A percentile compares a stretch with the other conserved stretches of the same genome.
Conservation (phyloP, 2,329 filamentous ascomycete genomes). For the Colletotrichum theobromicola region DNA sequence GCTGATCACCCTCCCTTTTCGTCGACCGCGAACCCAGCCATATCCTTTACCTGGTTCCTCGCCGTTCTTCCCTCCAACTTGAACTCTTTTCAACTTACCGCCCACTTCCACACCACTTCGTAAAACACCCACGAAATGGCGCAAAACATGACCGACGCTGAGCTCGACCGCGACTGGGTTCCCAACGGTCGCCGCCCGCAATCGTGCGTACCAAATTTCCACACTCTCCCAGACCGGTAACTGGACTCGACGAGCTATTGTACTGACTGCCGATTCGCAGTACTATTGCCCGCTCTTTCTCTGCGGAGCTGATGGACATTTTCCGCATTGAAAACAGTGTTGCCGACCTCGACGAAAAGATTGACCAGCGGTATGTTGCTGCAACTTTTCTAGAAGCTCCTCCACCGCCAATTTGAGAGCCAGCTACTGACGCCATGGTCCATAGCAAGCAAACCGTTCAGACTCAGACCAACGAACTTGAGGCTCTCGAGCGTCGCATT, state of each 20-base stretch:
- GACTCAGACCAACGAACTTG: constrained; percentile 78
- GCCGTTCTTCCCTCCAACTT: neutral
- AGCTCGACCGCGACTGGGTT: constrained; percentile 81
- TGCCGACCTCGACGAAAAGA: constrained; percentile 73
- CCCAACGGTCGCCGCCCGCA: constrained; percentile 79
- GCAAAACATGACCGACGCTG: constrained; percentile 61
- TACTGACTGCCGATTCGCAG: constrained; percentile 48
- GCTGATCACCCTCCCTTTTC: constrained; percentile 21
- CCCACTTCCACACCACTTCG: neutral
- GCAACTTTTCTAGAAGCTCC: neutral
- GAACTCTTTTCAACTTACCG: neutral
- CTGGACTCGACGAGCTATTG: neutral
- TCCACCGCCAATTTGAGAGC: neutral
- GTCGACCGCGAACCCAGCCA: constrained; percentile 4
- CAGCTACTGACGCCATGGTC: neutral
- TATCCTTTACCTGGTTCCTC: neutral
- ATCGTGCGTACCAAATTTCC: constrained; percentile 72
- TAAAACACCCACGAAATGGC: constrained; percentile 13
- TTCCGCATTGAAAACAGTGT: constrained; percentile 86
- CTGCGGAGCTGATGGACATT: constrained; percentile 82
- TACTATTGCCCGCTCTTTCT: constrained; percentile 87
- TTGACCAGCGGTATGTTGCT: constrained; percentile 79
- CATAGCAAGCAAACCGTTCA: constrained; percentile 80
- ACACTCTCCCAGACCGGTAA: constrained; percentile 59
- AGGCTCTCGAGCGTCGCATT: constrained; percentile 83